Percentiles rank a stretch among this genome's conserved stretches.
Evolutionary conservation across 805 yeast species (phyloP).

Genomic region (Metschnikowia vanudenii): DNA sequence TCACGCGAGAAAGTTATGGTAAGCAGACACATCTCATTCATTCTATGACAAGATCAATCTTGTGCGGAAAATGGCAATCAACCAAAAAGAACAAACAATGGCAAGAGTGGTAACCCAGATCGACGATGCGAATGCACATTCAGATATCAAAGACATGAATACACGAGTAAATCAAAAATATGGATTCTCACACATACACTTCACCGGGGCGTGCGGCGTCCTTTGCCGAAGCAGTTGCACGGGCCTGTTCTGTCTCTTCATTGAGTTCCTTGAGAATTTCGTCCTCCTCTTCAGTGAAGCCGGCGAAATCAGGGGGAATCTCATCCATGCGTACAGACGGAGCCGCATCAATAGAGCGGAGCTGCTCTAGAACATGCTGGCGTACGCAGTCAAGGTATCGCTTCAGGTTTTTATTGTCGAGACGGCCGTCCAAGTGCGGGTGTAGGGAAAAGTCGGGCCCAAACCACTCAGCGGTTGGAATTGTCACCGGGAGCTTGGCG

Average conservation of each 20-base stretch:
- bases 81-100: too few species aligned
- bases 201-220: constrained; percentile 31
- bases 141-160: too few species aligned
- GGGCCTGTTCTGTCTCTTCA: constrained; percentile 26
- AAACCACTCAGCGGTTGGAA: constrained; percentile 80
- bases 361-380: constrained; percentile 73
- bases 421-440: constrained; percentile 53
- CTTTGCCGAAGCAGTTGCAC: constrained; percentile 14
- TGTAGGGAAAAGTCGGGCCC: constrained; percentile 90
- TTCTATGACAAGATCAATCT: too few species aligned
- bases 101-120: too few species aligned
- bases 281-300: constrained; percentile 45
- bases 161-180: too few species aligned
- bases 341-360: constrained; percentile 81
- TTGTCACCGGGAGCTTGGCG: constrained; percentile 53
- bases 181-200: constrained; percentile 13
- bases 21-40: too few species aligned
- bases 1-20: too few species aligned
- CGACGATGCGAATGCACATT: too few species aligned
- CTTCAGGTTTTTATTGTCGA: constrained; percentile 83
- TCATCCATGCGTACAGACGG: constrained; percentile 93
- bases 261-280: constrained; percentile 37
- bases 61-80: too few species aligned
- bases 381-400: constrained; percentile 79
- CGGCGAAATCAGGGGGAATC: constrained; percentile 67